phyloP scores from a whole-genome alignment of 2,329 filamentous ascomycete species.

The Trichoderma afroharzianum region DNA sequence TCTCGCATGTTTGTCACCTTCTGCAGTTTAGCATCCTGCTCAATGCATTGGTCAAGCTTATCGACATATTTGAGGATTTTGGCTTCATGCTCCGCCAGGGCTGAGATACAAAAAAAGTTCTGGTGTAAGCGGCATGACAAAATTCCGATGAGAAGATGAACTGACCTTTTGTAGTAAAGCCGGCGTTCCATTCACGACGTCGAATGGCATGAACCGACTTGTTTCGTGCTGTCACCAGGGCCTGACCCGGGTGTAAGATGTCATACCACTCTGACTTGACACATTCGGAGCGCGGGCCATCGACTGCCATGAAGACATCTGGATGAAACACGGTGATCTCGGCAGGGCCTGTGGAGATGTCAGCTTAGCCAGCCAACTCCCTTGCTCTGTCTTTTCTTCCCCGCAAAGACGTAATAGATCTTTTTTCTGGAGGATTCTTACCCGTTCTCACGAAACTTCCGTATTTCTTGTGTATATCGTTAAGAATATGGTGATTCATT shows the following conservation, averaged over 20 bases:
- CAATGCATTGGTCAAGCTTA: neutral
- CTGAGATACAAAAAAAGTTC: neutral
- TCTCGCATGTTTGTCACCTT: neutral
- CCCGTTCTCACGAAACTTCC: neutral
- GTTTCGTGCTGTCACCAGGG: constrained; percentile 23
- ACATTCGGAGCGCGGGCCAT: constrained; percentile 25
- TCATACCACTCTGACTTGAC: constrained; percentile 29
- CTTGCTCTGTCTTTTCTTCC: neutral
- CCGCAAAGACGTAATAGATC: neutral
- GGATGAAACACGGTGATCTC: constrained; percentile 28
- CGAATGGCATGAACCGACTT: constrained; percentile 20
- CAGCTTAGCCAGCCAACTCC: neutral
- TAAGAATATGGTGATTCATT: neutral
- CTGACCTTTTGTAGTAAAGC: neutral
- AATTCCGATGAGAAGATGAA: neutral
- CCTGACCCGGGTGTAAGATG: constrained; percentile 22
- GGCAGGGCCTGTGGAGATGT: constrained; percentile 18
- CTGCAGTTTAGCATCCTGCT: neutral
- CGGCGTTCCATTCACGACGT: neutral
- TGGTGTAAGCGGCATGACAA: neutral
- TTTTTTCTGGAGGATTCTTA: neutral
- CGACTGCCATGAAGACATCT: constrained; percentile 23
- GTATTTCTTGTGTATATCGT: neutral
- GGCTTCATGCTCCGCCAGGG: neutral
- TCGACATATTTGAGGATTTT: neutral